A percentile compares a stretch with the other conserved stretches of the same genome.
Conservation (phyloP, 2,329 filamentous ascomycete genomes). For the Alternaria dauci region DNA sequence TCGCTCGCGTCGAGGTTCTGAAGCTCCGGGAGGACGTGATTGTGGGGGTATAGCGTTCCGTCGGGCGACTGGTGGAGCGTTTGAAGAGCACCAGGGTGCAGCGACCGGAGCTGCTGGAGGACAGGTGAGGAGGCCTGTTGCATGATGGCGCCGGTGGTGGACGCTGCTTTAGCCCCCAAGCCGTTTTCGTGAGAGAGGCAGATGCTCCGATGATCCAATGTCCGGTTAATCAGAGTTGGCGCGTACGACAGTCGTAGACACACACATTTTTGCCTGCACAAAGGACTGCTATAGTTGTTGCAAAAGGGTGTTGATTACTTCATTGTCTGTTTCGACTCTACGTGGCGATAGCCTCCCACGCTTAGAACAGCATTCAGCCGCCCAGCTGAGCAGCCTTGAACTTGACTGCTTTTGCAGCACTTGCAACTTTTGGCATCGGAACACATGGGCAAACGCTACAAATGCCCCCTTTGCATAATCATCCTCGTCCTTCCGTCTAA, state of each 20-base stretch:
- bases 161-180: slow-evolving; percentile 36
- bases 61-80: slow-evolving; percentile 42
- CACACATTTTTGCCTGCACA: slow-evolving; percentile 2
- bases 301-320: slow-evolving; percentile 29
- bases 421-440: slow-evolving; percentile 18
- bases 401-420: slow-evolving; percentile 14
- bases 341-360: slow-evolving; percentile 26
- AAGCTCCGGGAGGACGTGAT: slow-evolving; percentile 46
- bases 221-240: background rate
- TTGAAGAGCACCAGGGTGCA: slow-evolving; percentile 39
- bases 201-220: slow-evolving; percentile 10
- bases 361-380: slow-evolving; percentile 26
- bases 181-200: slow-evolving; percentile 14
- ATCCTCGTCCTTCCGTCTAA: slow-evolving; percentile 25
- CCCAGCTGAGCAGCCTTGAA: slow-evolving; percentile 12
- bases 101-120: slow-evolving; percentile 32
- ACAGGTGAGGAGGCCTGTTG: slow-evolving; percentile 30
- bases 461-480: slow-evolving; percentile 11
- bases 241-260: slow-evolving; percentile 4
- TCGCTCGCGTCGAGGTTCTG: slow-evolving; percentile 50
- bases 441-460: slow-evolving; percentile 10
- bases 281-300: slow-evolving; percentile 17
- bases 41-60: slow-evolving; percentile 31
- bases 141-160: slow-evolving; percentile 34
- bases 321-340: slow-evolving; percentile 40